Percentiles rank a stretch among this genome's conserved stretches.
phyloP scores from a whole-genome alignment of 208 protist genomes.

The Trypanosoma cruzi region DNA sequence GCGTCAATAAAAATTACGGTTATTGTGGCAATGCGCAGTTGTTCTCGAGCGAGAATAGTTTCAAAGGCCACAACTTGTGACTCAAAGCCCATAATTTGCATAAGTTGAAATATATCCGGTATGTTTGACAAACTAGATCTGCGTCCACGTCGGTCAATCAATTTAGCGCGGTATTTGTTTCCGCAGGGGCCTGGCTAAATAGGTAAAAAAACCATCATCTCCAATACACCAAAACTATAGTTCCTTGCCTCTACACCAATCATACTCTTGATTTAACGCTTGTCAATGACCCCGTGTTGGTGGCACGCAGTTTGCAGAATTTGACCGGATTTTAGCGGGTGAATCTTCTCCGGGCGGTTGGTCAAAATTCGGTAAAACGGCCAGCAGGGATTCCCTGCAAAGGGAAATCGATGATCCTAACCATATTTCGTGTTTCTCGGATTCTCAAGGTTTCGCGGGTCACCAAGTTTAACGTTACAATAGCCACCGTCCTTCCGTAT shows the following conservation, averaged over 20 bases:
- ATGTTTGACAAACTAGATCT: constrained; percentile 30
- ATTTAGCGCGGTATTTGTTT: constrained; percentile 30
- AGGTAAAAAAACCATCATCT: constrained; percentile 17
- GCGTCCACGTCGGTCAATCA: constrained; percentile 34
- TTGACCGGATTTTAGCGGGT: constrained; percentile 22
- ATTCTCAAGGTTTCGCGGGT: constrained; percentile 26
- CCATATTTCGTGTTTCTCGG: constrained; percentile 27
- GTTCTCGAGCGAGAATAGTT: constrained; percentile 32
- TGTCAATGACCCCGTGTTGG: constrained; percentile 35
- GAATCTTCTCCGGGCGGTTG: constrained; percentile 27
- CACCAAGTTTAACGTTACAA: constrained; percentile 37
- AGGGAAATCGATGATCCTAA: constrained; percentile 35
- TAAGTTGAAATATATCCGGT: constrained; percentile 26
- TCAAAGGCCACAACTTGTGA: constrained; percentile 34
- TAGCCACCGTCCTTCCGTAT: constrained; percentile 25
- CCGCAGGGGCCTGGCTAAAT: constrained; percentile 17
- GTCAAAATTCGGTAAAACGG: constrained; percentile 37
- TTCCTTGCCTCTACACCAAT: constrained; percentile 25
- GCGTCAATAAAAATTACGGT: constrained; percentile 36
- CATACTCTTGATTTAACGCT: constrained; percentile 33
- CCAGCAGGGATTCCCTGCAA: constrained; percentile 40
- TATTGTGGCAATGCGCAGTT: constrained; percentile 27
- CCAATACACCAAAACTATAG: constrained; percentile 21
- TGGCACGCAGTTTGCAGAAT: constrained; percentile 32
- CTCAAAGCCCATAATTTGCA: constrained; percentile 20